Conservation (phyloP, 2,329 filamentous ascomycete genomes). For the Talaromyces verruculosus region DNA sequence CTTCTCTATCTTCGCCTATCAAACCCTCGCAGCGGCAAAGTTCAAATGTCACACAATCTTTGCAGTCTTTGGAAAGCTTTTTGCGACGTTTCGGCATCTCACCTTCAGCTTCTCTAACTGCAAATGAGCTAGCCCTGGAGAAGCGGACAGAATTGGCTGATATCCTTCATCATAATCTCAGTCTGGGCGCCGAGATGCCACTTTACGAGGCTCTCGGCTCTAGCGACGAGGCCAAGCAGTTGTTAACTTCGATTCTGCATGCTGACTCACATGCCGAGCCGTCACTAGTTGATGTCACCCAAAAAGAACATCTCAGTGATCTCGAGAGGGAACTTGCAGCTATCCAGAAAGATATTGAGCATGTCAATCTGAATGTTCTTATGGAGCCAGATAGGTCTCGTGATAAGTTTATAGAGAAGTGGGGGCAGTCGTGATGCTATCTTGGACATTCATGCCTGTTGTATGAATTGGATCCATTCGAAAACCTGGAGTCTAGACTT, state of each 20-base stretch:
- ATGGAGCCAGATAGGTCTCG: conserved; percentile 22
- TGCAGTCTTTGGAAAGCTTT: conserved; percentile 32
- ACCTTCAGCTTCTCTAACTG: conserved; percentile 21
- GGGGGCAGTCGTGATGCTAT: not conserved
- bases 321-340: conserved; percentile 34
- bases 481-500: not conserved
- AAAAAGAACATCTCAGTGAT: conserved; percentile 30
- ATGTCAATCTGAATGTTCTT: conserved; percentile 36
- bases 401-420: conserved; percentile 14
- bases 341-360: conserved; percentile 36
- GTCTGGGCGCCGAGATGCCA: conserved; percentile 32
- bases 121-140: conserved; percentile 27
- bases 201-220: conserved; percentile 32
- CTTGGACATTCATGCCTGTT: not conserved
- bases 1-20: conserved; percentile 19
- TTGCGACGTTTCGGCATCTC: conserved; percentile 38
- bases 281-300: conserved; percentile 31
- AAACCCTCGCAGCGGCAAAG: conserved; percentile 13
- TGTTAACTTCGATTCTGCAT: conserved; percentile 35
- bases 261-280: conserved; percentile 24
- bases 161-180: conserved; percentile 28
- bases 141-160: conserved; percentile 34
- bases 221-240: conserved; percentile 35
- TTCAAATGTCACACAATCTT: not conserved
- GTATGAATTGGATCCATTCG: not conserved